Evolutionary conservation across 345 rosid genomes (phyloP), one percentile per base, ranked within the genome.

Genomic region (Citrus sinensis): DNA sequence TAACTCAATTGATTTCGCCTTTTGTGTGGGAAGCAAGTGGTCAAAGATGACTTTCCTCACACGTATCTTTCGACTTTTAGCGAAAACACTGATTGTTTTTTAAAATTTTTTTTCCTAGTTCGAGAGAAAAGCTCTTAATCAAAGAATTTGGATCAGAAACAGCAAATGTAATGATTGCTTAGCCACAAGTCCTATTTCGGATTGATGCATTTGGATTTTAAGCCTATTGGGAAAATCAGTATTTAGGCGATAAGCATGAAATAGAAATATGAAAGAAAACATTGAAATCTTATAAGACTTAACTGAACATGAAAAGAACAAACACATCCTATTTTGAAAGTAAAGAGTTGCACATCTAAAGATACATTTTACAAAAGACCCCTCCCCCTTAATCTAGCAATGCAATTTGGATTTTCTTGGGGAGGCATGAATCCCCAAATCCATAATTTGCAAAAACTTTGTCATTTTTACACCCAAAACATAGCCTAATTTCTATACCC

Each of bases 381-480:
- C 58, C 51, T 46, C 51, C 75, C 40, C 67, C 61, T 82, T 78
- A 88, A 61, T 80, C 81, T 81, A 76, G 68, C 54, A 81, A 73
- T 75, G 83, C 83, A 77, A 87, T 79, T 62, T 81, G 88, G 84
- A 91, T 91, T 75, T 81, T 81, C 74, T 81, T 81, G 55, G 94
- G 94, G 7, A 91, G 94, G 83, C 83, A 82, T 76, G 87, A 78
- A 77, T 80, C 85, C 87, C 79, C 79, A 81, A 76, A 91, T 37
- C 92, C 93, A 74, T 34, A 30, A 32, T 78, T 79, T 81, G 78
- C 85, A 74, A 39, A 73, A 24, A 71, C 75, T 29, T 67, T 79
- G 20, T 78, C 84, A 59, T 40, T 80, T 74, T 60, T 80, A 49
- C 85, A 84, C 67, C 84, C 89, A 75, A 32, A 78, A 84, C 89